A percentile compares a stretch with the other conserved stretches of the same genome.
Evolutionary conservation across 1,284 basidiomycete genomes (phyloP).

Genomic region (Ceratobasidium sp.): DNA sequence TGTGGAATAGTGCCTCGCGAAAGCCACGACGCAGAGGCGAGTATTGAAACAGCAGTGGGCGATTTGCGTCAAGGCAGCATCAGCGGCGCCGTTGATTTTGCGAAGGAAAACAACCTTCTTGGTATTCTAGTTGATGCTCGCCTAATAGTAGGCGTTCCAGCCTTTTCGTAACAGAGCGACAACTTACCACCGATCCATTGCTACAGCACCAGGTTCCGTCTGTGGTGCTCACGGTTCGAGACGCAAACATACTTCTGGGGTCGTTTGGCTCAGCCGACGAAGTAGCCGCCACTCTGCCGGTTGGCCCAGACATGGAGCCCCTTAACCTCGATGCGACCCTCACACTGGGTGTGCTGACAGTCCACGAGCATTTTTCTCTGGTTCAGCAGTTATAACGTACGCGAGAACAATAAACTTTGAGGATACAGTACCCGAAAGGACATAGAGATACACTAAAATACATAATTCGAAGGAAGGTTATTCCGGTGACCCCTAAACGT

Average conservation of each 20-base stretch:
- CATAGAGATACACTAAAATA: slow-evolving; percentile 45
- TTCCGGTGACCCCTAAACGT: slow-evolving; percentile 37
- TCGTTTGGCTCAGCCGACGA: slow-evolving; percentile 61
- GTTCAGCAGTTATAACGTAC: slow-evolving; percentile 39
- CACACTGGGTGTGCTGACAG: slow-evolving; percentile 37
- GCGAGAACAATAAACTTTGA: slow-evolving; percentile 43
- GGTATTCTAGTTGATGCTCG: slow-evolving; percentile 93
- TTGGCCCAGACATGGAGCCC: slow-evolving; percentile 33
- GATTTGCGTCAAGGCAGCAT: slow-evolving; percentile 64
- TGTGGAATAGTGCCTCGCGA: slow-evolving; percentile 72
- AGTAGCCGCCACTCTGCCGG: slow-evolving; percentile 18
- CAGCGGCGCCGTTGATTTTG: slow-evolving; percentile 92
- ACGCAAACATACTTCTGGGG: slow-evolving; percentile 87
- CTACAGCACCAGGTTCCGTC: slow-evolving; percentile 71
- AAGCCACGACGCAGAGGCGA: slow-evolving; percentile 46
- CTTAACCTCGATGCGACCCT: slow-evolving; percentile 40
- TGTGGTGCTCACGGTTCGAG: slow-evolving; percentile 85
- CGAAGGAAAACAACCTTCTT: slow-evolving; percentile 91
- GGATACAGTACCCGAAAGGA: slow-evolving; percentile 44
- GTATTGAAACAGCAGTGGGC: slow-evolving; percentile 41
- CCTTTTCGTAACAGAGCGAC: background rate
- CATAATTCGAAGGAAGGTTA: slow-evolving; percentile 42
- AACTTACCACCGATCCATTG: slow-evolving; percentile 8
- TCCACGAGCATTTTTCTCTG: slow-evolving; percentile 42
- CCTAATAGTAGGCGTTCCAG: slow-evolving; percentile 72